Evolutionary conservation across 164 flowering plant species (phyloP), one percentile per base, ranked within the genome.

Genomic region (Magnolia sinica): DNA sequence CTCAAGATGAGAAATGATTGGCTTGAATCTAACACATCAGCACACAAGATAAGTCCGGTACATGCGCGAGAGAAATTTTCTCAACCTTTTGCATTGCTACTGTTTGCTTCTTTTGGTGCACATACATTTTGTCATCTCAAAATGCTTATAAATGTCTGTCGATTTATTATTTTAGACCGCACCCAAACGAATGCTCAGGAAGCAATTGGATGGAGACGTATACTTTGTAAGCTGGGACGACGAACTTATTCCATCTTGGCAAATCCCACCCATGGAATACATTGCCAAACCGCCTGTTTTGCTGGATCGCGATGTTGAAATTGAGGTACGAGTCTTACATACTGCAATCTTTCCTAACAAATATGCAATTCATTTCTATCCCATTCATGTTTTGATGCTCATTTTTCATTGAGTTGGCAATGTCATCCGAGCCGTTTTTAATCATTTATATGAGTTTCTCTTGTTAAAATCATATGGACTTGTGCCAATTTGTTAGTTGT

Each of bases 141-240:
- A 65, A 24, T 65, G 37, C 68, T 68, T 23, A 23, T n/a, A n/a
- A n/a, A n/a, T 29, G 50, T 31, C 37, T 31, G 37, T 31, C 19
- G 10, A 29, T 14, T 68, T 31, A 3, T 11, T 8, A 16, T 68
- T 45, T 71, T 61, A 95, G 98, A 70, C 98, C 98, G 55, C 98
- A 95, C 78, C 93, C 98, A 50, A 90, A 95, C 84, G 98, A 95
- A 82, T 95, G 98, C 73, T 95, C 98, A 0, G 97, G 98, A 27
- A 93, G 98, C 82, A 97, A 95, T 87, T 93, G 83, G 97, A 93
- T 82, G 97, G 98, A 37, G 98, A 92, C 79, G 79, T 91, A 67
- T 95, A 91, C 81, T 95, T 95, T 80, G 95, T 95, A 49, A 83
- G 91, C 79, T 93, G 97, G 98, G 98, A 95, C 58, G 76, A 70